These are phyloP conservation scores for Calvatia gigantea DNA, from an alignment of 768 basidiomycete species.

Conservation along the genomic window DNA sequence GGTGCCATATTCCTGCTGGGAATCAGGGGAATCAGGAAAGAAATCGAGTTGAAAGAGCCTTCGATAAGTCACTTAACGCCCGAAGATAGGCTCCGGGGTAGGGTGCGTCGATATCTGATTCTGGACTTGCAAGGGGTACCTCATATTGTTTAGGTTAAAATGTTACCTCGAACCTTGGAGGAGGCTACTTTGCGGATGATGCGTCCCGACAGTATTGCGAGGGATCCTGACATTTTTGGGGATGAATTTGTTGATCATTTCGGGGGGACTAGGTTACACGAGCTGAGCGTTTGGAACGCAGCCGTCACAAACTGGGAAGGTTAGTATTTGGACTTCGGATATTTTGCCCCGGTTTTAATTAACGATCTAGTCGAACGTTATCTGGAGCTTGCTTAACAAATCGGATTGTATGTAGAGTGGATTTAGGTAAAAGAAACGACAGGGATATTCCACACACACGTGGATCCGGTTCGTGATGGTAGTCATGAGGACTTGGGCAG, in stretches of 20 bases:
- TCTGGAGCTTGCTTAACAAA: slow-evolving; percentile 65
- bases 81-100: slow-evolving; percentile 56
- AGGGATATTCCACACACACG: no score
- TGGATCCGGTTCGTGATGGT: not conserved
- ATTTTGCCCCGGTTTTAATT: slow-evolving; percentile 8
- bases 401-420: not conserved
- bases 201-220: slow-evolving; percentile 70
- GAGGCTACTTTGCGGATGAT: slow-evolving; percentile 81
- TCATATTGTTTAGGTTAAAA: slow-evolving; percentile 46
- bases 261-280: slow-evolving; percentile 92
- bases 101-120: slow-evolving; percentile 29
- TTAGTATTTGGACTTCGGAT: slow-evolving; percentile 29
- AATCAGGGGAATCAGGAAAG: slow-evolving; percentile 81
- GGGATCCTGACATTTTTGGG: slow-evolving; percentile 73
- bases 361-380: slow-evolving; percentile 68
- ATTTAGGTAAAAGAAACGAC: no score
- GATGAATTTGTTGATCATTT: slow-evolving; percentile 92
- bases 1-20: slow-evolving; percentile 88
- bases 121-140: slow-evolving; percentile 12
- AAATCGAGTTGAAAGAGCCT: slow-evolving; percentile 60
- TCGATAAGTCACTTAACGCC: slow-evolving; percentile 62
- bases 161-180: slow-evolving; percentile 78
- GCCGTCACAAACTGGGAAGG: slow-evolving; percentile 96
- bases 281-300: slow-evolving; percentile 80
- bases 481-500: slow-evolving; percentile 12